Conservation (phyloP, 257 asterid species). For the Jacaranda copaia region DNA sequence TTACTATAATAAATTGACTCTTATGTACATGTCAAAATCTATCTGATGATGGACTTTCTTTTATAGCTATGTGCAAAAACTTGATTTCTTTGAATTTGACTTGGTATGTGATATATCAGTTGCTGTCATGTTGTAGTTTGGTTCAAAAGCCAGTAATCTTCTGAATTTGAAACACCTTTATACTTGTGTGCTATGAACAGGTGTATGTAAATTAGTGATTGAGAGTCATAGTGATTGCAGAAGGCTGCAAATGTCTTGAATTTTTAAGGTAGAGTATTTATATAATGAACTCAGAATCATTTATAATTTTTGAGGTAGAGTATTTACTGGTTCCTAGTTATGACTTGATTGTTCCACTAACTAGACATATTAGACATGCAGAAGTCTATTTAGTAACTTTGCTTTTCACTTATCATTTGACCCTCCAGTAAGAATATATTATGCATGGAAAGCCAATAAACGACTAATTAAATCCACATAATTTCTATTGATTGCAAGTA, state of each 20-base stretch:
- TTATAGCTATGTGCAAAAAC: constrained; percentile 79
- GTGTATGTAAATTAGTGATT: constrained; percentile 80
- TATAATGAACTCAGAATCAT: background rate
- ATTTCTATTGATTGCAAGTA: background rate
- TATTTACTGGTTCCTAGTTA: background rate
- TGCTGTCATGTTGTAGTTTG: constrained; percentile 5
- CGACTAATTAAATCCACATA: no score
- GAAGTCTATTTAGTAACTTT: background rate
- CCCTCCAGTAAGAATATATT: background rate
- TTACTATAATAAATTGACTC: constrained; percentile 32
- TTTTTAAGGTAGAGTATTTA: constrained; percentile 63
- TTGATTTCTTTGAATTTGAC: constrained; percentile 75
- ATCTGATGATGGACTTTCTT: constrained; percentile 82
- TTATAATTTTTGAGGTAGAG: background rate
- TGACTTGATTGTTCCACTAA: constrained; percentile 2
- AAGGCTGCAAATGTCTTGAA: constrained; percentile 81
- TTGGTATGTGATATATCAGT: constrained; percentile 59
- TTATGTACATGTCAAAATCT: constrained; percentile 62
- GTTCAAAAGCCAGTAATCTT: constrained; percentile 13
- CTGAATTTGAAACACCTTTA: background rate
- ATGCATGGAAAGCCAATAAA: no score
- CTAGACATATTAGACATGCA: background rate
- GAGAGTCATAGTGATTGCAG: constrained; percentile 74
- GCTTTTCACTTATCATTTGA: background rate
- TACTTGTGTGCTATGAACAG: constrained; percentile 49